A percentile compares a stretch with the other conserved stretches of the same genome.
Conservation (phyloP, 306 rosid genomes). For the Vigna unguiculata region DNA sequence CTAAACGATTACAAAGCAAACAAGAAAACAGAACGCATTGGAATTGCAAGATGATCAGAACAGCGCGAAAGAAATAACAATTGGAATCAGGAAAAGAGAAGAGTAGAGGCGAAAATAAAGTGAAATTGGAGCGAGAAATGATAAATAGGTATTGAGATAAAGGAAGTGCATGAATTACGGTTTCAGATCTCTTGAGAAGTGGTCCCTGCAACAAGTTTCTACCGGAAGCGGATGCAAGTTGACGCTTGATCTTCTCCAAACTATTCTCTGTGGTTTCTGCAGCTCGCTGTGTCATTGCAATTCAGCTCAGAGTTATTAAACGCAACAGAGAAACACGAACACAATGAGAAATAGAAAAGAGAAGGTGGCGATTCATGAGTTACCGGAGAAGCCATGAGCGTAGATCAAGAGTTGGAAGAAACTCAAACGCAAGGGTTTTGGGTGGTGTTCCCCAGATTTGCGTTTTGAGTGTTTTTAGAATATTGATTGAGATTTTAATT, state of each 20-base stretch:
- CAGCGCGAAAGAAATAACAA: conserved; percentile 4
- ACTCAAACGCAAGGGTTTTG: conserved; percentile 45
- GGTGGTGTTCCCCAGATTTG: conserved; percentile 32
- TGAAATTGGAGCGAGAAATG: conserved; percentile 12
- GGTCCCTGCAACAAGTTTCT: conserved; percentile 92
- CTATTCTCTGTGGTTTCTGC: conserved; percentile 73
- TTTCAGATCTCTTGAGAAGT: conserved; percentile 98
- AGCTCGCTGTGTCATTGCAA: conserved; percentile 64
- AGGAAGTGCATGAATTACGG: conserved; percentile 54
- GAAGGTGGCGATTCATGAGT: conserved; percentile 18
- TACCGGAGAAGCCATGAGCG: conserved; percentile 86
- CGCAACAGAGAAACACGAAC: not conserved
- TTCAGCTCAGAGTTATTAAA: conserved; percentile 29
- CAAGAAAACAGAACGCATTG: not conserved
- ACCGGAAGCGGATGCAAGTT: conserved; percentile 91
- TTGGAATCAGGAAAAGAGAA: not conserved
- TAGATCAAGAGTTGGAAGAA: conserved; percentile 49
- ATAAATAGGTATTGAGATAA: not conserved
- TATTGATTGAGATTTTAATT: not conserved
- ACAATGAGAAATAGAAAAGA: conserved; percentile 23
- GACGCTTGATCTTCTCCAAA: conserved; percentile 99
- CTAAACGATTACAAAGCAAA: not conserved
- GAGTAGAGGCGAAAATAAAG: not conserved
- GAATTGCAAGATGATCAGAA: conserved; percentile 18
- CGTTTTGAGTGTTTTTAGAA: not conserved